These are phyloP conservation scores for Aspergillus egyptiacus DNA, from an alignment of 495 filamentous ascomycete species.

Conservation along the genomic window DNA sequence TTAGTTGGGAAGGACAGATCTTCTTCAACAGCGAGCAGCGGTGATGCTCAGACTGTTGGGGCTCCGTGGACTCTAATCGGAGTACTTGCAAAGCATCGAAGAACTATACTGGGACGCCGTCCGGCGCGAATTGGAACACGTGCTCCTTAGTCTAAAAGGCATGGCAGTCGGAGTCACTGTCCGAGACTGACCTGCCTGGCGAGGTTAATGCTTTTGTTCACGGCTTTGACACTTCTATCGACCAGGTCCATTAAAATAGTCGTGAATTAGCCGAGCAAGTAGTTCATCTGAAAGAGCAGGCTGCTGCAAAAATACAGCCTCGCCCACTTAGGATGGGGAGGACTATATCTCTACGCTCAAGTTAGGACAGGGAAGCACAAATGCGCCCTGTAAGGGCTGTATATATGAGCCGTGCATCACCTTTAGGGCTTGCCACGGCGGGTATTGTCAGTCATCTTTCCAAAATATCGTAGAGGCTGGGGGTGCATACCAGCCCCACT, in stretches of 20 bases:
- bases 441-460: too few species aligned
- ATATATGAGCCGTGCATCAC: not conserved
- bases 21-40: not conserved
- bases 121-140: not conserved
- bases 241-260: constrained; percentile 1
- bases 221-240: constrained; percentile 6
- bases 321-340: too few species aligned
- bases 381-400: not conserved
- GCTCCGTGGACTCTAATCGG: not conserved
- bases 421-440: not conserved
- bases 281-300: not conserved
- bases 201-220: constrained; percentile 1
- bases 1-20: not conserved
- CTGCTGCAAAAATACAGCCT: not conserved
- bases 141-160: not conserved
- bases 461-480: too few species aligned
- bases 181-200: not conserved
- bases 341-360: too few species aligned
- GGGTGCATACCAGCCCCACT: not conserved
- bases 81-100: not conserved
- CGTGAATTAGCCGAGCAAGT: constrained; percentile 1
- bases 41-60: not conserved
- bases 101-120: constrained; percentile 2
- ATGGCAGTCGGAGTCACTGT: not conserved
- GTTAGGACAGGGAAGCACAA: too few species aligned